A percentile compares a stretch with the other conserved stretches of the same genome.
phyloP scores from a whole-genome alignment of 352 stramenopile genomes.

The Proteromonas lacertae region DNA sequence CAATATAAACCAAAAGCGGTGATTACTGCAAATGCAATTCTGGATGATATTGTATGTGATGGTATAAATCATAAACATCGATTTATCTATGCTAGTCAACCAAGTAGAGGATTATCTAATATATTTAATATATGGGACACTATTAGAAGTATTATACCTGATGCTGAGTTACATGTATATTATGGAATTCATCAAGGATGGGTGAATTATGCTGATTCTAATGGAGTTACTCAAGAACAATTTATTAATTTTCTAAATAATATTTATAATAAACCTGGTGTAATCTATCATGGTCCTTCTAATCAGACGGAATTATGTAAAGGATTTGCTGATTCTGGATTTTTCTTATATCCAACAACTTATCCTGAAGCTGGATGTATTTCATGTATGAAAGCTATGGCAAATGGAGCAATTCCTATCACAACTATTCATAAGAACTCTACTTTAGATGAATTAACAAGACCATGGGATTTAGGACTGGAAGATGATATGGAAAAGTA shows the following conservation, averaged over 20 bases:
- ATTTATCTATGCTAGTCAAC: no score
- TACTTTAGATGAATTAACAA: slow-evolving; percentile 22
- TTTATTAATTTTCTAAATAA: slow-evolving; percentile 9
- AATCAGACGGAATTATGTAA: slow-evolving; percentile 20
- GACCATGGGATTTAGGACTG: slow-evolving; percentile 30
- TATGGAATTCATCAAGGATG: slow-evolving; percentile 35
- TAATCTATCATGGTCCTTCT: slow-evolving; percentile 29
- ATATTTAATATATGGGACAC: no score
- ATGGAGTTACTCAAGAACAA: slow-evolving; percentile 12
- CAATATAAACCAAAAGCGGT: no score
- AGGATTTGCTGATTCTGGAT: slow-evolving; percentile 24
- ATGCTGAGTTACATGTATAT: slow-evolving; percentile 29
- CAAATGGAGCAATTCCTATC: slow-evolving; percentile 40
- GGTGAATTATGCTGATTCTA: slow-evolving; percentile 17
- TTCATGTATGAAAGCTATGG: slow-evolving; percentile 57
- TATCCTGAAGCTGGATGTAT: slow-evolving; percentile 55
- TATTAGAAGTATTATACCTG: slow-evolving; percentile 17
- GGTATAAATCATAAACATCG: no score
- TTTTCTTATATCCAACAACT: slow-evolving; percentile 48
- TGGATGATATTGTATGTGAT: no score
- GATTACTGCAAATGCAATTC: no score
- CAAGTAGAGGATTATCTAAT: no score
- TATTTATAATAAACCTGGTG: slow-evolving; percentile 15
- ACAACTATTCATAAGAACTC: slow-evolving; percentile 28
- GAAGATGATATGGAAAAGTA: no score